These are phyloP conservation scores for Westerdykella sp. DNA, from an alignment of 2,329 filamentous ascomycete genomes.

Conservation along the genomic window DNA sequence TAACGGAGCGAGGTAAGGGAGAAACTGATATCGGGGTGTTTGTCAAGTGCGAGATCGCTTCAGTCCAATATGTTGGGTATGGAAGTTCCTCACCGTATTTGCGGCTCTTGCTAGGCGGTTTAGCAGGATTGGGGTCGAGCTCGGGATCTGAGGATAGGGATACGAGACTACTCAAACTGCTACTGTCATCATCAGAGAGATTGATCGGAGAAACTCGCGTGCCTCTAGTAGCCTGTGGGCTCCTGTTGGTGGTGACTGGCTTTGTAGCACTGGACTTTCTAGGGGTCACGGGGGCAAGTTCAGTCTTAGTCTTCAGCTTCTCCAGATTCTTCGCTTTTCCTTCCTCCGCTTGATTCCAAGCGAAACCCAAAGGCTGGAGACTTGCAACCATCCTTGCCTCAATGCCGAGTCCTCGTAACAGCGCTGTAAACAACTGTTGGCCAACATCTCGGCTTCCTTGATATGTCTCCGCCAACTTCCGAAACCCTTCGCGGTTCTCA, in stretches of 20 bases:
- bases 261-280: slow-evolving; percentile 1
- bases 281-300: neutral
- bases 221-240: slow-evolving; percentile 7
- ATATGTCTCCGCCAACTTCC: slow-evolving; percentile 60
- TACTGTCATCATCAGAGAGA: slow-evolving; percentile 46
- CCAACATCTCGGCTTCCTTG: slow-evolving; percentile 82
- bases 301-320: slow-evolving; percentile 12
- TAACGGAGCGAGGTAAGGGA: slow-evolving; percentile 47
- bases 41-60: slow-evolving; percentile 76
- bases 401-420: slow-evolving; percentile 72
- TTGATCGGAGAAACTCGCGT: slow-evolving; percentile 38
- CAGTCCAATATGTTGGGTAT: slow-evolving; percentile 89
- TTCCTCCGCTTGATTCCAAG: slow-evolving; percentile 83
- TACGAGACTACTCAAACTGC: slow-evolving; percentile 38
- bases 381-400: slow-evolving; percentile 79
- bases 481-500: slow-evolving; percentile 60
- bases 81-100: slow-evolving; percentile 68
- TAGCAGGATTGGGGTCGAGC: slow-evolving; percentile 49
- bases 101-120: slow-evolving; percentile 43
- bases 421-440: slow-evolving; percentile 80
- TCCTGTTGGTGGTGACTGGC: slow-evolving; percentile 4
- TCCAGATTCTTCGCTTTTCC: slow-evolving; percentile 48
- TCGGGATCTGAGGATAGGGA: slow-evolving; percentile 45
- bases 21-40: slow-evolving; percentile 76
- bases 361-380: slow-evolving; percentile 80